phyloP scores from a whole-genome alignment of 148 eudicot species.

The Fagopyrum homotropicum region DNA sequence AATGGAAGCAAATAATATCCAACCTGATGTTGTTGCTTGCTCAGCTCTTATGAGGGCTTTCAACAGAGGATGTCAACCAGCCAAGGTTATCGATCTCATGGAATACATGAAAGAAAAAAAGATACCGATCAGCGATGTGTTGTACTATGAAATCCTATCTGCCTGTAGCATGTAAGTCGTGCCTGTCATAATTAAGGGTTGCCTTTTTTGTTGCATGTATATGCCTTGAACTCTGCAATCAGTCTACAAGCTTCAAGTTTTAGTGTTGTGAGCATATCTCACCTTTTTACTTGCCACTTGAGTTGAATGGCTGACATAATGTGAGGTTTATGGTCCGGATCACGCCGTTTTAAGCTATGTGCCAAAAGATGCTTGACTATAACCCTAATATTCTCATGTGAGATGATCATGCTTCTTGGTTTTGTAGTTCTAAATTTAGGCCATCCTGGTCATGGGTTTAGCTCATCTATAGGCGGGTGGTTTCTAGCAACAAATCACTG shows the following conservation, averaged over 20 bases:
- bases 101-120: conserved; percentile 55
- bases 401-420: neutral
- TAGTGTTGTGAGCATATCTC: neutral
- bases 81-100: conserved; percentile 55
- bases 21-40: conserved; percentile 76
- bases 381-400: neutral
- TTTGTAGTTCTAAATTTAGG: neutral
- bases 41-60: conserved; percentile 83
- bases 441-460: neutral
- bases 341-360: neutral
- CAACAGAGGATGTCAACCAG: conserved; percentile 70
- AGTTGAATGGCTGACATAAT: neutral
- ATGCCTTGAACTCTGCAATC: neutral
- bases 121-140: conserved; percentile 54
- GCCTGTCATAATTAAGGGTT: neutral
- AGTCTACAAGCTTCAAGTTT: neutral
- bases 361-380: neutral
- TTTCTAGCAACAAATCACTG: neutral
- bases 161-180: conserved; percentile 83
- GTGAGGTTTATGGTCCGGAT: neutral
- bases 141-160: conserved; percentile 73
- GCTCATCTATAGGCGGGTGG: neutral
- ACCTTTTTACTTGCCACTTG: neutral
- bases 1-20: conserved; percentile 61
- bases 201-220: neutral